These are phyloP conservation scores for Dissoconium aciculare DNA, from an alignment of 2,329 filamentous ascomycete species.

Conservation along the genomic window DNA sequence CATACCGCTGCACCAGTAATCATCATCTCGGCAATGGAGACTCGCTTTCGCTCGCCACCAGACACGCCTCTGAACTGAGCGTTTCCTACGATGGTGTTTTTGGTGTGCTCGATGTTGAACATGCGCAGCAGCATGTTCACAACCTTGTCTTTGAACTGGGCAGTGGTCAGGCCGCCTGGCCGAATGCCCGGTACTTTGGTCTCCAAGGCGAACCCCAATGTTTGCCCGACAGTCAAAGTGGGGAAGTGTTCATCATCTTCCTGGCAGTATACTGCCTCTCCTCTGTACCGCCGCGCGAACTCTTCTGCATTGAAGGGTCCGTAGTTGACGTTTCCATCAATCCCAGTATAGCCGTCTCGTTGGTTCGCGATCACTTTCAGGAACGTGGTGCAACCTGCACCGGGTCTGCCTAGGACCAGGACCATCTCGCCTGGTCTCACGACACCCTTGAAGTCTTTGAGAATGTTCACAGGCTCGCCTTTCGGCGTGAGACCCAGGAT, in stretches of 20 bases:
- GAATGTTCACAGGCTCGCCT: slow-evolving; percentile 55
- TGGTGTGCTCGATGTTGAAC: slow-evolving; percentile 87
- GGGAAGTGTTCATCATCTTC: slow-evolving; percentile 78
- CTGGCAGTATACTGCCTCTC: slow-evolving; percentile 73
- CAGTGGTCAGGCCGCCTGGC: slow-evolving; percentile 55
- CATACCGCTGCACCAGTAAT: slow-evolving; percentile 28
- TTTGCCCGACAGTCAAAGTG: slow-evolving; percentile 76
- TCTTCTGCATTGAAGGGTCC: slow-evolving; percentile 57
- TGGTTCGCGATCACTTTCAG: slow-evolving; percentile 41
- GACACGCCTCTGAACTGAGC: slow-evolving; percentile 61
- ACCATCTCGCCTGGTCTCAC: slow-evolving; percentile 78
- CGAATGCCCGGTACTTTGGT: slow-evolving; percentile 57
- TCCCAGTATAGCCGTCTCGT: slow-evolving; percentile 43
- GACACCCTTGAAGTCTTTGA: slow-evolving; percentile 52
- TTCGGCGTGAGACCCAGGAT: slow-evolving; percentile 53
- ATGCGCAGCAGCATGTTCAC: slow-evolving; percentile 64
- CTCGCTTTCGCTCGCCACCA: slow-evolving; percentile 36
- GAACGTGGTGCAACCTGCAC: slow-evolving; percentile 42
- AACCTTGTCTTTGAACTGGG: slow-evolving; percentile 62
- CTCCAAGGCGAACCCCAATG: slow-evolving; percentile 69
- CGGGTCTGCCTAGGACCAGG: slow-evolving; percentile 63
- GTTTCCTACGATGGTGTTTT: slow-evolving; percentile 72
- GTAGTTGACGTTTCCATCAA: slow-evolving; percentile 49
- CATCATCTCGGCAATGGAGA: slow-evolving; percentile 36
- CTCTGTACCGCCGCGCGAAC: slow-evolving; percentile 57